Conservation (phyloP, 1,284 basidiomycete species). For the Thecaphora thlaspeos region DNA sequence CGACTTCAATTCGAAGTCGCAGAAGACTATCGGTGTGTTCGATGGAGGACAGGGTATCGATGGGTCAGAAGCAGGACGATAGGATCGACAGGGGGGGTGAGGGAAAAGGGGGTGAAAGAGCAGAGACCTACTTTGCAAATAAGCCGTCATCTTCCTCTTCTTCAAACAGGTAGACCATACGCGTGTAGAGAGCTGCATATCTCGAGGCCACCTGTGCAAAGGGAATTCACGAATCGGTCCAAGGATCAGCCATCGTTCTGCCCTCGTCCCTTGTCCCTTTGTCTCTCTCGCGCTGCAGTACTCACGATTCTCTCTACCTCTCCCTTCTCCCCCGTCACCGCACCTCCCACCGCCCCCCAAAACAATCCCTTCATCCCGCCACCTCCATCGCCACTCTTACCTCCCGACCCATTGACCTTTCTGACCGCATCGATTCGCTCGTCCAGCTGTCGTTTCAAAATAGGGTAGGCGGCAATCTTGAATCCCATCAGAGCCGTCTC, state of each 20-base stretch:
- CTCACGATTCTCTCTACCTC: too few species aligned
- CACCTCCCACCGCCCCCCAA: not conserved
- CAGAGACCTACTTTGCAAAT: not conserved
- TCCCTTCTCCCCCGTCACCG: too few species aligned
- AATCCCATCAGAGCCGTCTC: conserved; percentile 41
- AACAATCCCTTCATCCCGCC: too few species aligned
- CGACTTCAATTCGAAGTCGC: conserved; percentile 5
- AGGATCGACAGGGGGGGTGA: not conserved
- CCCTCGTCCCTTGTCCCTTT: too few species aligned
- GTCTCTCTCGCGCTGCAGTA: too few species aligned
- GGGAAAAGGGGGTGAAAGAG: not conserved
- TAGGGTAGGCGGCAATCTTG: conserved; percentile 43
- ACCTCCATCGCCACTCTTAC: too few species aligned
- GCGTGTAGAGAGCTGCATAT: conserved; percentile 22
- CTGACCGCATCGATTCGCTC: conserved; percentile 35
- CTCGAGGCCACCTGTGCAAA: not conserved
- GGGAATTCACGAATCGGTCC: too few species aligned
- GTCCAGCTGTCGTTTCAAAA: conserved; percentile 39
- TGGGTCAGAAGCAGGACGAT: too few species aligned
- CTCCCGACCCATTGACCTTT: not conserved
- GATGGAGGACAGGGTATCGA: too few species aligned
- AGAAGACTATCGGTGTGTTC: too few species aligned
- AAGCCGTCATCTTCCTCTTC: conserved; percentile 10
- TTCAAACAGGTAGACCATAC: conserved; percentile 12
- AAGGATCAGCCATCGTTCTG: not conserved